phyloP scores from a whole-genome alignment of 352 stramenopile species.

The Elongisporangium senticosum region DNA sequence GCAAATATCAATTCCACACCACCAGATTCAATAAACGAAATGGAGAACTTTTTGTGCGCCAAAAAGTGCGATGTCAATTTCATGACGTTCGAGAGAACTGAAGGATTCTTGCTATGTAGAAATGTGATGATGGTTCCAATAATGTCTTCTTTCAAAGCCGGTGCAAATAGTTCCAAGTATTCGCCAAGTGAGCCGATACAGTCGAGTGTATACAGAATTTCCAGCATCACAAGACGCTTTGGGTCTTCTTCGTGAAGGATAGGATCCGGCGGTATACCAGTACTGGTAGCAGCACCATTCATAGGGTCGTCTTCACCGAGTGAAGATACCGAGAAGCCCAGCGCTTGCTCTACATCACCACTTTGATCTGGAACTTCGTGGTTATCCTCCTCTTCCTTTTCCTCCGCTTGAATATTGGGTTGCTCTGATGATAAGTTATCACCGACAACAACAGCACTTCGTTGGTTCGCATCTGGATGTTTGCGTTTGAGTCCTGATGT shows the following conservation, averaged over 20 bases:
- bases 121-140: conserved; percentile 80
- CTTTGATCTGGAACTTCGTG: background rate
- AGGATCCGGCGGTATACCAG: conserved; percentile 13
- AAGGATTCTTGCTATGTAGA: conserved; percentile 77
- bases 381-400: background rate
- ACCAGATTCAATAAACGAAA: conserved; percentile 68
- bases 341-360: background rate
- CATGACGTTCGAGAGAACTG: conserved; percentile 74
- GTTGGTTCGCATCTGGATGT: conserved; percentile 5
- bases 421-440: background rate
- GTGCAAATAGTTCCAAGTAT: conserved; percentile 80
- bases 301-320: conserved; percentile 19
- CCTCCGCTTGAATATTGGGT: background rate
- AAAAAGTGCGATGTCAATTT: conserved; percentile 83
- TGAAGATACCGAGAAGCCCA: background rate
- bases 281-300: background rate
- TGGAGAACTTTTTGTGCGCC: conserved; percentile 80
- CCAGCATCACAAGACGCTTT: conserved; percentile 73
- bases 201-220: conserved; percentile 78
- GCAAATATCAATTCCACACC: conserved; percentile 70
- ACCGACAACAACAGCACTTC: background rate
- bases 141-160: conserved; percentile 79
- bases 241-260: conserved; percentile 72
- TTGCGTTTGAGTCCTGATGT: conserved; percentile 34
- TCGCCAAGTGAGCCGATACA: conserved; percentile 82